Base-by-base conservation (phyloP, 2,329 filamentous ascomycete species). In the Epichloe bromicola region DNA sequence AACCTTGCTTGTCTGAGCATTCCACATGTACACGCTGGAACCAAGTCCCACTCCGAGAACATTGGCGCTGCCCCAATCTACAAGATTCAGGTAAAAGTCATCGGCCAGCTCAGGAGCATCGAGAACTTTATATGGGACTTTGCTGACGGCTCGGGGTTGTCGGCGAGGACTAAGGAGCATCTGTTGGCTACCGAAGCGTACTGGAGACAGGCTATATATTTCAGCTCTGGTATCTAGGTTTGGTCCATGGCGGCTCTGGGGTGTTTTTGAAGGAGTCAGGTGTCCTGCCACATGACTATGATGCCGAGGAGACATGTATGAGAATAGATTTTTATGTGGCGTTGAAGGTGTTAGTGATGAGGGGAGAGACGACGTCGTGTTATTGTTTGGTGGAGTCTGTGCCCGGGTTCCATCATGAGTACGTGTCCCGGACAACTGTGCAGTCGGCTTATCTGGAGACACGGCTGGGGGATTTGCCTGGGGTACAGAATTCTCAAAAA, bases 1-100 rank as follows among this genome's bases (percentile, higher is more conserved):
- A 2, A 98, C 93, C 56, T 86, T 81, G 55, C 91, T 93, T 7
- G 86, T 86, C 58, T 88, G 82, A 4, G 90, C 93, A 65, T 96
- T 95, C 93, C 93, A 98, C 82, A 97, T 93, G 64, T 97, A 98
- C 5, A 98, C 93, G 58, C 88, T 94, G 17, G 86, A 88, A 17
- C 90, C 90, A 26, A 98, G 72, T 0, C 93, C 93, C 42, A 98
- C 93, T 6, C 91, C 93, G 11, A 98, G 75, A 8, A 95, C 85
- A 65, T 97, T 95, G 58, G 86, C 89, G 60, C 88, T 94, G 42
- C 93, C 93, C 93, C 93, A 98, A 63, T 98, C 93, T 3, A 98
- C 91, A 26, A 98, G 73, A 61, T 98, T 98, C 37, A 98, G 75
- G 61, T 98, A 98, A 67, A 97, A 98, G 64, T 98, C 93, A 62